phyloP scores from a whole-genome alignment of 176 grass and related monocot genomes.

The Neostapfia colusana region DNA sequence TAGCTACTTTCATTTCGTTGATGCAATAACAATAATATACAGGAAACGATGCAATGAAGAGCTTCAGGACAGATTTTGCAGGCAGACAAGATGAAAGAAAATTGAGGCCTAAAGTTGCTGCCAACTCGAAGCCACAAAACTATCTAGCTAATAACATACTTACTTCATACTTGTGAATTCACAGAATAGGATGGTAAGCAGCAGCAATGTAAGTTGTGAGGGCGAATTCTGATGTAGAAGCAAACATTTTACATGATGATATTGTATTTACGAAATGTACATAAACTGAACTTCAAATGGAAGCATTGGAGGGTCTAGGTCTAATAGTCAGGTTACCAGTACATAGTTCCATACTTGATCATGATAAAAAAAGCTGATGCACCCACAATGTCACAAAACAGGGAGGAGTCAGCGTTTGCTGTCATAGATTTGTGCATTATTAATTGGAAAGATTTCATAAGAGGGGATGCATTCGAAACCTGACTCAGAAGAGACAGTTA shows the following conservation, averaged over 20 bases:
- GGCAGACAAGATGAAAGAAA: slow-evolving; percentile 66
- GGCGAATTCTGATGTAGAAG: not conserved
- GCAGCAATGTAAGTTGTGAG: not conserved
- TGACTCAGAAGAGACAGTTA: no score
- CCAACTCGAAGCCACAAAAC: slow-evolving; percentile 48
- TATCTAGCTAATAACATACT: slow-evolving; percentile 31
- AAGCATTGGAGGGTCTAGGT: not conserved
- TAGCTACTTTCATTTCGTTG: not conserved
- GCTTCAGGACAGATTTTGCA: slow-evolving; percentile 61
- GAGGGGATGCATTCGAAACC: no score
- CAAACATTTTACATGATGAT: not conserved
- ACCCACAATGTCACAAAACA: no score
- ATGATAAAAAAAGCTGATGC: no score
- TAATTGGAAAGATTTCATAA: no score
- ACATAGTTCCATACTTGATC: not conserved
- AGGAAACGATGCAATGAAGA: slow-evolving; percentile 65
- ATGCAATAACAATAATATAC: slow-evolving; percentile 19
- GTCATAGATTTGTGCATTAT: no score
- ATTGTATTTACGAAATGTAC: slow-evolving; percentile 24
- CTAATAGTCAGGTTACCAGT: not conserved
- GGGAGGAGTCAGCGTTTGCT: no score
- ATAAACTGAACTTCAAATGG: not conserved
- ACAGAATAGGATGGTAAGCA: not conserved
- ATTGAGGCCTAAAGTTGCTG: slow-evolving; percentile 44
- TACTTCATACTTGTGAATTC: not conserved